These are phyloP conservation scores for Neophaeococcomyces aloes DNA, from an alignment of 2,329 filamentous ascomycete species.

Conservation along the genomic window DNA sequence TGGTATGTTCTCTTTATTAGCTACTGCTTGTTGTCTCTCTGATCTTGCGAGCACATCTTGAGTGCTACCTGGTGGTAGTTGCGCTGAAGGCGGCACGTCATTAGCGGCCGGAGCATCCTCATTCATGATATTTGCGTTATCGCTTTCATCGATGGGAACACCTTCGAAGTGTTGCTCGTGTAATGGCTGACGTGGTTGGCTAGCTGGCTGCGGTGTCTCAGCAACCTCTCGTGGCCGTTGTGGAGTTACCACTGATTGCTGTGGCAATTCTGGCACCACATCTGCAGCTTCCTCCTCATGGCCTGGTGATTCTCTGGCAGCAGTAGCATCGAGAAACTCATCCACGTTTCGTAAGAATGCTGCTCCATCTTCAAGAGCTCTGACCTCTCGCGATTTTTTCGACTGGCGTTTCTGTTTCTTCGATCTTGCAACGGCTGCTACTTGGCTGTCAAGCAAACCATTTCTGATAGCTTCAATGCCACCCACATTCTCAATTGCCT, in stretches of 20 bases:
- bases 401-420: neutral
- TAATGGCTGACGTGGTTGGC: too few relatives aligned
- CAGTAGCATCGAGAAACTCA: neutral
- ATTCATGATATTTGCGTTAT: too few relatives aligned
- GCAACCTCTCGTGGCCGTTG: too few relatives aligned
- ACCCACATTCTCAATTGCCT: conserved; percentile 7
- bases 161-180: too few relatives aligned
- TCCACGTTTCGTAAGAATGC: neutral
- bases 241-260: too few relatives aligned
- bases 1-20: neutral
- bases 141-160: too few relatives aligned
- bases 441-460: neutral
- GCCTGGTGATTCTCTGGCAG: too few relatives aligned
- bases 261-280: neutral
- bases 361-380: neutral
- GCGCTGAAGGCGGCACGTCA: too few relatives aligned
- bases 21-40: neutral
- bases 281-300: neutral
- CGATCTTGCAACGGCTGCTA: neutral
- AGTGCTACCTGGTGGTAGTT: neutral
- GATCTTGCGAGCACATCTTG: neutral
- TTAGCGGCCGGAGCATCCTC: too few relatives aligned
- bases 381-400: neutral
- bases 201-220: too few relatives aligned
- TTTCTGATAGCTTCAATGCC: conserved; percentile 6